phyloP scores from a whole-genome alignment of 805 yeast species.

The Kazachstania taianensis region DNA sequence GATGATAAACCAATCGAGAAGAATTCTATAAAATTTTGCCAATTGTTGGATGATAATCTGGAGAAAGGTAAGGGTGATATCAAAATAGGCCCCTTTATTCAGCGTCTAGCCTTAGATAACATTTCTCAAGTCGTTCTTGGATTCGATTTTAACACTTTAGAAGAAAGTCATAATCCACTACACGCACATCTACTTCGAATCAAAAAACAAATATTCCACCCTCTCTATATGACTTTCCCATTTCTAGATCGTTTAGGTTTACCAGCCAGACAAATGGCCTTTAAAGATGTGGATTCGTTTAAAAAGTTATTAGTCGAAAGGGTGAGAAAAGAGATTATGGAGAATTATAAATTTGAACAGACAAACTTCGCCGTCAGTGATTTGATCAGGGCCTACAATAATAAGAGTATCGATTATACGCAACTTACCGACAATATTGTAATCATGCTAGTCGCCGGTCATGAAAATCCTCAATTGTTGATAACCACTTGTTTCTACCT shows the following conservation, averaged over 20 bases:
- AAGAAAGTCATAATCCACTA: conserved; percentile 24
- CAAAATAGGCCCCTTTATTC: conserved; percentile 35
- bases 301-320: conserved; percentile 29
- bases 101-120: conserved; percentile 39
- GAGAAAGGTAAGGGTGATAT: not conserved
- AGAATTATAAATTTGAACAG: conserved; percentile 26
- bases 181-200: conserved; percentile 35
- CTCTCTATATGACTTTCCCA: conserved; percentile 48
- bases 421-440: conserved; percentile 47
- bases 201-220: conserved; percentile 45
- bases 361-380: conserved; percentile 34
- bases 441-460: conserved; percentile 51
- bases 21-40: conserved; percentile 32
- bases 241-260: conserved; percentile 40
- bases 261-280: conserved; percentile 37
- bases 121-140: conserved; percentile 43
- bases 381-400: conserved; percentile 32
- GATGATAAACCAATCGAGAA: conserved; percentile 29
- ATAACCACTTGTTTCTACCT: conserved; percentile 38
- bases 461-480: conserved; percentile 50
- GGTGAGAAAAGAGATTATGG: conserved; percentile 27
- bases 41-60: conserved; percentile 15
- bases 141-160: conserved; percentile 35
- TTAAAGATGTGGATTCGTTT: conserved; percentile 35
- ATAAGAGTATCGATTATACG: conserved; percentile 32